Base-by-base conservation (phyloP, 2,329 filamentous ascomycete genomes). In the Ophiostoma ips region DNA sequence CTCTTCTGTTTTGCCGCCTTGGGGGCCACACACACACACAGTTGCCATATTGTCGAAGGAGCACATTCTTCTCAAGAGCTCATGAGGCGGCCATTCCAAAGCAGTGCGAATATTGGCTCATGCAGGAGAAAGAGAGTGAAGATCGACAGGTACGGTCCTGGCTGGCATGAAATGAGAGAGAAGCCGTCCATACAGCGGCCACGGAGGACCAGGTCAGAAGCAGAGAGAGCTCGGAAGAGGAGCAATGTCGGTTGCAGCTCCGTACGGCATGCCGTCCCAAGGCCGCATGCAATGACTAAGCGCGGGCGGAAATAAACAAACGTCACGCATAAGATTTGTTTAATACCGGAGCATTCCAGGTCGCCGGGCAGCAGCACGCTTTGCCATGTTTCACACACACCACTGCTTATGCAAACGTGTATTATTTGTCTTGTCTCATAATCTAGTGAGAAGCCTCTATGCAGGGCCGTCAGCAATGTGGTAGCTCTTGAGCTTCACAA, bases 401-500 rank as follows among this genome's bases (percentile, higher is more conserved):
- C n/a, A n/a, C n/a, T n/a, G n/a, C n/a, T n/a, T n/a, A n/a, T n/a
- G n/a, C n/a, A n/a, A n/a, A n/a, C n/a, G n/a, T n/a, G n/a, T n/a
- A n/a, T n/a, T n/a, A n/a, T n/a, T n/a, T n/a, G n/a, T n/a, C n/a
- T n/a, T n/a, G n/a, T n/a, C n/a, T 40, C 18, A 24, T 21, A 10
- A n/a, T 19, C 16, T n/a, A n/a, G n/a, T n/a, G n/a, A n/a, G n/a
- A n/a, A 28, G 8, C 15, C 3, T 38, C 9, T 41, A 53, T 6
- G 40, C 43, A 3, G 78, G 77, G 60, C 81, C 80, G 55, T 94
- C 80, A 70, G 95, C 95, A 63, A 95, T 64, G 66, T 96, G 90
- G 66, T 84, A 94, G 72, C 86, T 95, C 81, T 95, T 95, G 60
- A 95, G 75, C 74, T 92, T 94, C 62, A 94, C 83, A 63, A 95